Conservation (phyloP, 2,329 filamentous ascomycete species). For the Colletotrichum eremochloae region DNA sequence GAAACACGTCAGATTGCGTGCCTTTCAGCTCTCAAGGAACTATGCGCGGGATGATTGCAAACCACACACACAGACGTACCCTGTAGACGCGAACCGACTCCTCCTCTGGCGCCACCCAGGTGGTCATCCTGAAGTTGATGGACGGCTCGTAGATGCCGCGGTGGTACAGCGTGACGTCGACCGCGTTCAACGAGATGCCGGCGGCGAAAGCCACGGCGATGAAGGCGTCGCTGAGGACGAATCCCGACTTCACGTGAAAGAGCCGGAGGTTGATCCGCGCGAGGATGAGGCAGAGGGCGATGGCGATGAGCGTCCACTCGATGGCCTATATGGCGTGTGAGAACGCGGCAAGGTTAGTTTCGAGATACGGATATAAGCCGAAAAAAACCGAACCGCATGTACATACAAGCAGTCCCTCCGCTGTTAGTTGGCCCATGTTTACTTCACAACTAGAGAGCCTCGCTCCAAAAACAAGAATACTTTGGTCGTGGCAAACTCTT, state of each 20-base stretch:
- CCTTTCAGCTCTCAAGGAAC: neutral
- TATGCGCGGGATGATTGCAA: neutral
- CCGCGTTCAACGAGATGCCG: neutral
- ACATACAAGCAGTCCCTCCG: neutral
- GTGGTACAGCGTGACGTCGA: neutral
- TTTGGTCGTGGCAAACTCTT: neutral
- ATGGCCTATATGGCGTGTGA: neutral
- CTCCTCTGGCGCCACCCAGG: neutral
- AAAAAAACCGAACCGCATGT: too few species aligned
- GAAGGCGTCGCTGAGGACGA: conserved; percentile 6
- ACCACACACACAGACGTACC: neutral
- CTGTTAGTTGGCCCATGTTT: neutral
- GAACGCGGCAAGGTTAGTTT: neutral
- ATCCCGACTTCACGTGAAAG: neutral
- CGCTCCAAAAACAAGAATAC: too few species aligned
- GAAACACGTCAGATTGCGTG: neutral
- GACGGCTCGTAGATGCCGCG: neutral
- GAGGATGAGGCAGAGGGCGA: neutral
- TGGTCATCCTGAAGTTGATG: neutral
- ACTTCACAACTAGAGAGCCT: neutral
- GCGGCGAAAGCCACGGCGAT: conserved; percentile 4
- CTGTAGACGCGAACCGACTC: neutral
- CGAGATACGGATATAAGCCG: too few species aligned
- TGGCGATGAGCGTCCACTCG: conserved; percentile 1
- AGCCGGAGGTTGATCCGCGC: neutral